Base-by-base conservation (phyloP, 352 stramenopile genomes). In the Pythium diclinum region DNA sequence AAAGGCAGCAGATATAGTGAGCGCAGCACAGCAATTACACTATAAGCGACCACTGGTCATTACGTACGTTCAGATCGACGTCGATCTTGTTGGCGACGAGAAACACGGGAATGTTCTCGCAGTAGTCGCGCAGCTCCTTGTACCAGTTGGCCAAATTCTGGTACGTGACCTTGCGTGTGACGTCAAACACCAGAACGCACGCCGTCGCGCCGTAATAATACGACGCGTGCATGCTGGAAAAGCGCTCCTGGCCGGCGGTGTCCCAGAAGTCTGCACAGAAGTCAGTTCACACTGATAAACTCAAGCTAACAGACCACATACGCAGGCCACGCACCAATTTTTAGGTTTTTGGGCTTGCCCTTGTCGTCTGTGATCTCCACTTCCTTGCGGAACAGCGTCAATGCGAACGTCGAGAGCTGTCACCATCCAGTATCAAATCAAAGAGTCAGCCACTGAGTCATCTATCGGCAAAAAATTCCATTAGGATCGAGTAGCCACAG, bases 21-120 rank as follows among this genome's bases (percentile, higher is more conserved):
- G 42, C 42, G 25, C n/a, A 4, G 7, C 9, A 6, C 11, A 16
- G 14, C 1, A 44, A 16, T 6, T 13, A 16, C 4, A 23, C 42
- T 6, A 48, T 8, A 16, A 55, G 46, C 36, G 14, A 3, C 63
- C 5, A 38, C 1, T 25, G 4, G 25, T 28, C 1, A 49, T 33
- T 10, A 3, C 72, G 59, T 63, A 96, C 88, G 34, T 89, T 87
- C 67, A 98, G 89, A 75, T 99, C 89, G 25, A 98, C 85, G 76
- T 99, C 94, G 54, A 98, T 97, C 73, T 99, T 99, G 81, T 99
- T 99, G 34, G 94, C 94, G n/a, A 98, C 92, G 13, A 98, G 66
- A 53, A 98, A 94, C 61, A 84, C 95, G 4, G 94, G 93, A 59
- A 98, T 97, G 59, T 73, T 91, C 54, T 96, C 88, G 73, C 91